Evolutionary conservation across 306 rosid genomes (phyloP), one percentile per base, ranked within the genome.

Genomic region (Hippophae tibetana): DNA sequence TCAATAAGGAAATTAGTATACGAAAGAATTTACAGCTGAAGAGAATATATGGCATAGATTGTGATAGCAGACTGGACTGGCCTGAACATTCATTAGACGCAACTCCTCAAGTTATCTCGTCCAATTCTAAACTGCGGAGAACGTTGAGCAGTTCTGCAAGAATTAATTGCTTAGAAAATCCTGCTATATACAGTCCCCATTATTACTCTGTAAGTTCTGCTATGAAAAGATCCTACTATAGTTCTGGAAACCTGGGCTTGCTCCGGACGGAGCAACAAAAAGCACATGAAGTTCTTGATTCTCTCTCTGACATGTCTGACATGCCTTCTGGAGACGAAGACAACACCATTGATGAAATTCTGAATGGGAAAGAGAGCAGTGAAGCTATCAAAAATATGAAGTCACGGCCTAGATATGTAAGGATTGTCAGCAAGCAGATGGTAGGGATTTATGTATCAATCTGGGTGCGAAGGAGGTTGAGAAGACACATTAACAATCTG

Each of bases 381-480:
- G 82, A 53, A 54, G 54, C 43, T 13, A 43, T 44, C 49, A 54
- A 67, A 10, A 13, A 59, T 2, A 47, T 3, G 52, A 77, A 77
- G 60, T 67, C 77, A 9, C 72, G 69, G 46, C 78, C 82, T 10
- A 78, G 72, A 31, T 92, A 85, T 58, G 95, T 87, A n/a, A 74
- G 88, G 60, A 75, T 92, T 57, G 80, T 92, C 65, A 86, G 99
- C 82, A 92, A 92, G 86, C 99, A 92, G 78, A 92, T 88, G 99
- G 96, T 92, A 31, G 99, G 99, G 66, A 85, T 92, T 44, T 88
- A 85, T 52, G 85, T 92, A 47, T 92, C 99, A 42, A 18, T 88
- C 71, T 92, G 99, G 99, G 96, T 92, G 63, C 89, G 83, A 41
- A 88, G 81, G 76, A 87, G 79, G 72, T 68, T 92, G 83, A 81